Percentiles rank a stretch among this genome's conserved stretches.
These are phyloP conservation scores for Nannizzia gypsea DNA, from an alignment of 2,329 filamentous ascomycete genomes.

Conservation along the genomic window DNA sequence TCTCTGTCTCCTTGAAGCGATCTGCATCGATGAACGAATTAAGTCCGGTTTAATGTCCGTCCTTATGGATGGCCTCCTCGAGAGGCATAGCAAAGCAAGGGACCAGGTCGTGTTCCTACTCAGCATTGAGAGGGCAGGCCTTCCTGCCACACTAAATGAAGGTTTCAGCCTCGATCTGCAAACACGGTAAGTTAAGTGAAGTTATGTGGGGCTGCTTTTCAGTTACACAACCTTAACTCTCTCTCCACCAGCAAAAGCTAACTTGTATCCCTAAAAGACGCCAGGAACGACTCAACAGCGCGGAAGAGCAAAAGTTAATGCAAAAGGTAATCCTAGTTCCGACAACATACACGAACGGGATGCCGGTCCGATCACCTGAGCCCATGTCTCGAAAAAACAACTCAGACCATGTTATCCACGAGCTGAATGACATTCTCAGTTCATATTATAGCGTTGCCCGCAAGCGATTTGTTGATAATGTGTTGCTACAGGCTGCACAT, in stretches of 20 bases:
- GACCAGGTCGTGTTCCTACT: conserved; percentile 43
- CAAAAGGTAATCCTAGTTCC: too few relatives aligned
- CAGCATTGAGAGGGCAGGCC: conserved; percentile 37
- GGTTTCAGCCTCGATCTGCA: conserved; percentile 41
- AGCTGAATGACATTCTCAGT: conserved; percentile 49
- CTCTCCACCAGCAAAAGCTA: too few relatives aligned
- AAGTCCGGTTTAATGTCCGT: conserved; percentile 32
- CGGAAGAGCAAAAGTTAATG: not conserved
- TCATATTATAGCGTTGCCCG: conserved; percentile 52
- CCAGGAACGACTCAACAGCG: not conserved
- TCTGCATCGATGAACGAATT: conserved; percentile 38
- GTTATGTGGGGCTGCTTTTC: conserved; percentile 1
- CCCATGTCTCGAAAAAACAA: conserved; percentile 28
- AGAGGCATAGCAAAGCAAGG: conserved; percentile 39
- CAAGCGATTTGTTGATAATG: conserved; percentile 51
- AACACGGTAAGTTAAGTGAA: too few relatives aligned
- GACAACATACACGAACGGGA: too few relatives aligned
- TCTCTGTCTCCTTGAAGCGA: conserved; percentile 27
- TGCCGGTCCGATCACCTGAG: too few relatives aligned
- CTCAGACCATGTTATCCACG: conserved; percentile 32
- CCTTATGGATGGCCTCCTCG: conserved; percentile 37
- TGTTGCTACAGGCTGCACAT: conserved; percentile 48
- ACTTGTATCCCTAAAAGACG: not conserved
- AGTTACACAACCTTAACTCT: too few relatives aligned
- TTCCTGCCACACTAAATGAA: conserved; percentile 40